A percentile compares a stretch with the other conserved stretches of the same genome.
These are phyloP conservation scores for Zygoascus ofunaensis DNA, from an alignment of 805 yeast genomes.

Conservation along the genomic window DNA sequence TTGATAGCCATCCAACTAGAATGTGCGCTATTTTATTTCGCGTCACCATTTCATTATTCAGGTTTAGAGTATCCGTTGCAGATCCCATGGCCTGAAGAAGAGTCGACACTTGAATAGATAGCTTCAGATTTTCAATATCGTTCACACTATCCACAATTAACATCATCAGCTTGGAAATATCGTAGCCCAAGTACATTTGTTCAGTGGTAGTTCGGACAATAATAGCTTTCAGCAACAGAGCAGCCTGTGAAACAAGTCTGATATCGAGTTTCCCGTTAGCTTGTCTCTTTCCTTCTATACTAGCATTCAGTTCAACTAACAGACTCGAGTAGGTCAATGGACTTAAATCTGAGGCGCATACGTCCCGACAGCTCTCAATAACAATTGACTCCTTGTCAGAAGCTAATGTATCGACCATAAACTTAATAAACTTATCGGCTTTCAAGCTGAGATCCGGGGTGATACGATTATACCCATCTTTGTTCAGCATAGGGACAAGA, in stretches of 20 bases:
- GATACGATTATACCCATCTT: conserved; percentile 11
- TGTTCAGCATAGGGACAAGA: conserved; percentile 21
- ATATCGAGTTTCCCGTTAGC: not conserved
- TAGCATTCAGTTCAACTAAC: conserved; percentile 35
- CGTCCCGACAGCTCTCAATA: conserved; percentile 65
- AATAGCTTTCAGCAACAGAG: conserved; percentile 18
- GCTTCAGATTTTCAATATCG: conserved; percentile 11
- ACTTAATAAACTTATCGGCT: conserved; percentile 28
- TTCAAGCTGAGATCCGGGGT: conserved; percentile 44
- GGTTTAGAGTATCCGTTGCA: conserved; percentile 18
- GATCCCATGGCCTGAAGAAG: conserved; percentile 19
- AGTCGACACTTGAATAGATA: conserved; percentile 18
- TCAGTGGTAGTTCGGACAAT: conserved; percentile 19
- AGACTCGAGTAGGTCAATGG: conserved; percentile 43
- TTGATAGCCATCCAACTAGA: conserved; percentile 23
- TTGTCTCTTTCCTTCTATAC: conserved; percentile 10
- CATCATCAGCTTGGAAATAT: conserved; percentile 3
- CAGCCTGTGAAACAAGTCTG: conserved; percentile 14
- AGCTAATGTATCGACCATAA: conserved; percentile 28
- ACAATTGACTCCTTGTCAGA: conserved; percentile 37
- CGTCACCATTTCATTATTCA: conserved; percentile 16
- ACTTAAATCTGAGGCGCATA: conserved; percentile 59
- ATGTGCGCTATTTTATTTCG: conserved; percentile 18
- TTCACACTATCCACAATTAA: conserved; percentile 13
- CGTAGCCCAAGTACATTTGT: conserved; percentile 18